Conservation (phyloP, 148 eudicot genomes). For the Heliosperma pusillum region DNA sequence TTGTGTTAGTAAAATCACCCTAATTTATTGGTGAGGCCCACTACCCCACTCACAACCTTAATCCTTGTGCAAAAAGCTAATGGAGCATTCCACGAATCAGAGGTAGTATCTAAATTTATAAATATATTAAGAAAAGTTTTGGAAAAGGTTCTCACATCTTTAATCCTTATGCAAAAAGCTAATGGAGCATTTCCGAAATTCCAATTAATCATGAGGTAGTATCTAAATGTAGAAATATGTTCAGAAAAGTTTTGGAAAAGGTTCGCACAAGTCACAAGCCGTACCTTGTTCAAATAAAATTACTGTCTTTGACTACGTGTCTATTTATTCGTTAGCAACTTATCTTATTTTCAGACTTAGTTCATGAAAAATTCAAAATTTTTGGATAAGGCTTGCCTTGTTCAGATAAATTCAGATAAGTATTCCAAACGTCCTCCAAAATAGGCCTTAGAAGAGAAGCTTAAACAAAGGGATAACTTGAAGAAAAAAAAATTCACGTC, state of each 20-base stretch:
- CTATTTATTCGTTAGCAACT: neutral
- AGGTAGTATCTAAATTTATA: no score
- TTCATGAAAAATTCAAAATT: neutral
- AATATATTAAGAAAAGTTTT: neutral
- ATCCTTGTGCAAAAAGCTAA: no score
- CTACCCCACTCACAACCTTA: no score
- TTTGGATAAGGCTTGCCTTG: neutral
- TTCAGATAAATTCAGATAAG: neutral
- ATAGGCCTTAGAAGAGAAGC: neutral
- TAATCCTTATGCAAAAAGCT: no score
- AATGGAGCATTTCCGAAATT: no score
- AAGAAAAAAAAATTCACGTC: neutral
- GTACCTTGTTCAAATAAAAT: neutral
- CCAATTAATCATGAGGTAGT: no score
- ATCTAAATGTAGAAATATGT: neutral
- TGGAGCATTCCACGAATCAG: no score
- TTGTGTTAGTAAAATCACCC: no score
- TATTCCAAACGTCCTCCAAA: neutral
- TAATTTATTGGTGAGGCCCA: no score
- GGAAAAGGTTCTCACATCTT: neutral
- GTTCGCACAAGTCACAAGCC: neutral
- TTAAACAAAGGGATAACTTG: neutral
- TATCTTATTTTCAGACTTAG: neutral
- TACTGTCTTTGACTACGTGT: neutral
- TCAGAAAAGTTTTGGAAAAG: neutral